Conservation (phyloP, 257 asterid species). For the Cordia subcordata region DNA sequence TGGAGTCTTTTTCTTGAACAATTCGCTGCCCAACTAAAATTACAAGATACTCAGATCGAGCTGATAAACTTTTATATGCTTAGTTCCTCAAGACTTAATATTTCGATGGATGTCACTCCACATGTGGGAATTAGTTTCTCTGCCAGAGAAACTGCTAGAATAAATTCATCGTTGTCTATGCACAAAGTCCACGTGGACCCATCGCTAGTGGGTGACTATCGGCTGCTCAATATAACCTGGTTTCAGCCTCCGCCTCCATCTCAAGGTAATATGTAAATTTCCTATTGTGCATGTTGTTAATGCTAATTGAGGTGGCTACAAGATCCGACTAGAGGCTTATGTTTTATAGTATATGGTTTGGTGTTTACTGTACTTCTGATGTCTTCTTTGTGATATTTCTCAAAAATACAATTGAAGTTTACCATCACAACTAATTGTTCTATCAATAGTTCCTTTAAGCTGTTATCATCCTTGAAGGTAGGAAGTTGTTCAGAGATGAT, state of each 20-base stretch:
- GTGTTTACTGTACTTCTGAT: too few species aligned
- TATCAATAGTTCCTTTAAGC: too few species aligned
- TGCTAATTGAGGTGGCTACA: not conserved
- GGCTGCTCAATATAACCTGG: conserved; percentile 82
- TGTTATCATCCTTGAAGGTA: too few species aligned
- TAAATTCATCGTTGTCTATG: conserved; percentile 55
- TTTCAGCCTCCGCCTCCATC: conserved; percentile 54
- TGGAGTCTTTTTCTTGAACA: conserved; percentile 71
- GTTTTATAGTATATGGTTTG: too few species aligned
- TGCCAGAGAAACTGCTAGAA: conserved; percentile 53
- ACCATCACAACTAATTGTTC: too few species aligned
- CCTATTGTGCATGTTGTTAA: not conserved
- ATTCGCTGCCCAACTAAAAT: conserved; percentile 67
- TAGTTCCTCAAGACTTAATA: conserved; percentile 71
- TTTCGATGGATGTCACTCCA: conserved; percentile 93
- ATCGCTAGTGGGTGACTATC: conserved; percentile 72
- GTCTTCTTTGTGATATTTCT: too few species aligned
- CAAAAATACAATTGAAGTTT: too few species aligned
- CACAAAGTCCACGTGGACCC: conserved; percentile 71
- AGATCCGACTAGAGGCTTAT: not conserved
- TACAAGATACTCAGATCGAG: conserved; percentile 82
- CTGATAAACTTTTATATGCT: conserved; percentile 80
- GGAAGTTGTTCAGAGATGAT: too few species aligned
- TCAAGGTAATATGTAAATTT: conserved; percentile 50
- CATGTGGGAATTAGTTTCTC: conserved; percentile 66